Conservation (phyloP, 2,329 filamentous ascomycete genomes). For the Fusarium humuli region DNA sequence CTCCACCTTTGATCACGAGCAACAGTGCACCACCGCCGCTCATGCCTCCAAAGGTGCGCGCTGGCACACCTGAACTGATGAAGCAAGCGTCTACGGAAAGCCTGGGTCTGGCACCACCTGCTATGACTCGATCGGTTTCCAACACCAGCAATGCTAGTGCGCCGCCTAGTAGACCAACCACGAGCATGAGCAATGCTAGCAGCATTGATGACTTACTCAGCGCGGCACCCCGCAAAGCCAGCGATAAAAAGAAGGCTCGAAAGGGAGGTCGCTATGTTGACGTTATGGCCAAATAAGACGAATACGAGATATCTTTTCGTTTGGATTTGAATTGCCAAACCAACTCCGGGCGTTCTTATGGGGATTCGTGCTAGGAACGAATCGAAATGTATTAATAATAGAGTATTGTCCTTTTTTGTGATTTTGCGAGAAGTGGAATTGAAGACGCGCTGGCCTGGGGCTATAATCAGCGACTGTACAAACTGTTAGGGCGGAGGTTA, state of each 20-base stretch:
- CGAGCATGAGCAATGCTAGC: conserved; percentile 89
- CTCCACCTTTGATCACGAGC: conserved; percentile 46
- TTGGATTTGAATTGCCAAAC: conserved; percentile 18
- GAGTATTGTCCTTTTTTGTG: conserved; percentile 36
- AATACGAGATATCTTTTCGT: conserved; percentile 1
- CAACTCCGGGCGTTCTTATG: conserved; percentile 36
- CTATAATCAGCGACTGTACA: conserved; percentile 32
- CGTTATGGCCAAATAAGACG: conserved; percentile 81
- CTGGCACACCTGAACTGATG: conserved; percentile 49
- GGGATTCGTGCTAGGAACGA: conserved; percentile 34
- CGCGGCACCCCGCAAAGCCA: conserved; percentile 74
- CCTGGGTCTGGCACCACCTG: conserved; percentile 51
- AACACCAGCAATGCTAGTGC: conserved; percentile 59
- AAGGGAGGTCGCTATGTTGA: conserved; percentile 93
- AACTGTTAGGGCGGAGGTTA: conserved; percentile 17
- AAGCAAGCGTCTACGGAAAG: conserved; percentile 54
- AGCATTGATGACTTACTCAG: conserved; percentile 94
- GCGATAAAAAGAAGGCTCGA: conserved; percentile 73
- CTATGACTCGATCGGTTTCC: conserved; percentile 62
- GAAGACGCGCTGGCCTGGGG: conserved; percentile 21
- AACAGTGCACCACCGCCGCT: conserved; percentile 51
- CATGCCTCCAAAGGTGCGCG: conserved; percentile 47
- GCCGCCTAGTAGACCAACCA: conserved; percentile 78
- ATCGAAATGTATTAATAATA: conserved; percentile 43
- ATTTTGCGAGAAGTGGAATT: conserved; percentile 25